Evolutionary conservation across 345 rosid genomes (phyloP).

Genomic region (Sapria himalayana): DNA sequence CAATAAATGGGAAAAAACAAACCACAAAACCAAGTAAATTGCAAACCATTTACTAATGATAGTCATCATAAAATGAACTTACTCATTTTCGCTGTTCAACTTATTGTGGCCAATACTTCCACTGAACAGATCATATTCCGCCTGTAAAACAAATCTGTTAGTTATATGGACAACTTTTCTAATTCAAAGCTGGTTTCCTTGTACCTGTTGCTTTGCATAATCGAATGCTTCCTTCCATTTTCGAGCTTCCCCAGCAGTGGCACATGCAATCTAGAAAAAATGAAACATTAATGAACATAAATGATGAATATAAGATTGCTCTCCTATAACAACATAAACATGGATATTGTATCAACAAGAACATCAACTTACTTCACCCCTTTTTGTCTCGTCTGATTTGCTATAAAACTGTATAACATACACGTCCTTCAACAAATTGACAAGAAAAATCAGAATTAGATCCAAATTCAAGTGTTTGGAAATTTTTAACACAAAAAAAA

Average conservation of each 20-base stretch:
- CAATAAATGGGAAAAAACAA: no score
- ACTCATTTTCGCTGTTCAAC: constrained; percentile 71
- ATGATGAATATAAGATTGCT: not conserved
- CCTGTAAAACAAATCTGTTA: no score
- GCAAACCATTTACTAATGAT: constrained; percentile 3
- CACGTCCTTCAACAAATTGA: constrained; percentile 36
- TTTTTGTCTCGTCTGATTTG: constrained; percentile 62
- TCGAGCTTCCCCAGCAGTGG: constrained; percentile 64
- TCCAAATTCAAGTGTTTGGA: no score
- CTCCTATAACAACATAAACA: not conserved
- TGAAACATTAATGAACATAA: not conserved
- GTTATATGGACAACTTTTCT: no score
- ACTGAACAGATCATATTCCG: constrained; percentile 44
- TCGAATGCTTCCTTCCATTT: constrained; percentile 96
- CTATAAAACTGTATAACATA: constrained; percentile 55
- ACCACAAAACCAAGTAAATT: no score
- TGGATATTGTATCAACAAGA: constrained; percentile 2
- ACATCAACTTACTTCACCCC: constrained; percentile 66
- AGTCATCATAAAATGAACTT: constrained; percentile 16
- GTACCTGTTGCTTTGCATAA: constrained; percentile 88
- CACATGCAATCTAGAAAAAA: constrained; percentile 68
- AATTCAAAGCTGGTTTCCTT: constrained; percentile 7
- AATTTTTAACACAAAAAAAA: no score
- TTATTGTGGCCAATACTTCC: constrained; percentile 51
- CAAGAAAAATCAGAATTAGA: constrained; percentile 7